phyloP scores from a whole-genome alignment of 2,329 filamentous ascomycete species.

The Rhynchosporium agropyri region DNA sequence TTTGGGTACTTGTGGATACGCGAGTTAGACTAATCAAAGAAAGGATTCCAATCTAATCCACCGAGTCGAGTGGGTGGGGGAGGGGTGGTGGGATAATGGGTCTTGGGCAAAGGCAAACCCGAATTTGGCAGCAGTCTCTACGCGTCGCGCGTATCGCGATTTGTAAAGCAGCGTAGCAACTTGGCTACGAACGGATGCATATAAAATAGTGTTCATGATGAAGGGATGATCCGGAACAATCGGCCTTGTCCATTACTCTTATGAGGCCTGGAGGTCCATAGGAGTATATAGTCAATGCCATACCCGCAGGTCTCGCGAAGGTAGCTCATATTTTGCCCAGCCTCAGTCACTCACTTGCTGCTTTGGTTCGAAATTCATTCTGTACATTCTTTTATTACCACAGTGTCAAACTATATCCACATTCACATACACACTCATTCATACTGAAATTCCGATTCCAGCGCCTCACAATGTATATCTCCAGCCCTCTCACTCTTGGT shows the following conservation, averaged over 20 bases:
- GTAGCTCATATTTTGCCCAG: conserved; percentile 15
- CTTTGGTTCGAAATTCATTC: neutral
- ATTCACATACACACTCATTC: neutral
- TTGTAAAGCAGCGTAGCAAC: too few species aligned
- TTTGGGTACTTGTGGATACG: too few species aligned
- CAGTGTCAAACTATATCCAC: neutral
- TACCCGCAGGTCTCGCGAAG: conserved; percentile 7
- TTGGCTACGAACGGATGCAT: too few species aligned
- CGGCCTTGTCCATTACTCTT: neutral
- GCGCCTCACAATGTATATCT: conserved; percentile 12
- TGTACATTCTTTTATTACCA: conserved; percentile 7
- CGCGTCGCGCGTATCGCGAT: too few species aligned
- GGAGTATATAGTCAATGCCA: conserved; percentile 12
- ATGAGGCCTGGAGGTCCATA: neutral
- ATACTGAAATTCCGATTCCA: neutral
- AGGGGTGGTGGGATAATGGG: too few species aligned
- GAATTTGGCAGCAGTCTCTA: too few species aligned
- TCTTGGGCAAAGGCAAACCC: too few species aligned
- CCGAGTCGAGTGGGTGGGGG: too few species aligned
- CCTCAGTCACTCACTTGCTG: conserved; percentile 18
- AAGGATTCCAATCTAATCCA: too few species aligned
- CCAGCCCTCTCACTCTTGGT: conserved; percentile 13
- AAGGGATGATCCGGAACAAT: too few species aligned
- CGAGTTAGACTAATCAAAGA: too few species aligned
- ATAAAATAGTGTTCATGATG: too few species aligned